These are phyloP conservation scores for Brasenia schreberi DNA, from an alignment of 164 flowering plant species.

Conservation along the genomic window DNA sequence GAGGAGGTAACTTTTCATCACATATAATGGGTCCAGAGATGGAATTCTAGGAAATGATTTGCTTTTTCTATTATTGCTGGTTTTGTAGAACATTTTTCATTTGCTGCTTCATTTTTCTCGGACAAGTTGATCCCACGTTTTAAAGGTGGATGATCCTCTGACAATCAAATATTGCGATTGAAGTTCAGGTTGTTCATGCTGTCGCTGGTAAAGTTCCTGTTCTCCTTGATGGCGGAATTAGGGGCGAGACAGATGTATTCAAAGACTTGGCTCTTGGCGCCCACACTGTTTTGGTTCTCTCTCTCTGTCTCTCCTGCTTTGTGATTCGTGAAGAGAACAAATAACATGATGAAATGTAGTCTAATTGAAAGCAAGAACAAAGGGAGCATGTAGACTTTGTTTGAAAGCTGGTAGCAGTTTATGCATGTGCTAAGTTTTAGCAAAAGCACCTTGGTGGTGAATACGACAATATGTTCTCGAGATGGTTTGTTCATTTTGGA, in stretches of 20 bases:
- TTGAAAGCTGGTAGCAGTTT: no score
- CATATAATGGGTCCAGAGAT: neutral
- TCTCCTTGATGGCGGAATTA: constrained; percentile 66
- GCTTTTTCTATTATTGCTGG: neutral
- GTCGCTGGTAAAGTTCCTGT: constrained; percentile 62
- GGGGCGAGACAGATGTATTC: constrained; percentile 79
- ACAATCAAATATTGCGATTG: neutral
- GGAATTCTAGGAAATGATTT: neutral
- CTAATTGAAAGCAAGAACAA: neutral
- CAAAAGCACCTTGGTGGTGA: no score
- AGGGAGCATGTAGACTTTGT: neutral
- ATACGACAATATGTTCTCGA: no score
- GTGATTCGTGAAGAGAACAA: no score
- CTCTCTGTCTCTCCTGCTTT: neutral
- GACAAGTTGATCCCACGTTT: neutral
- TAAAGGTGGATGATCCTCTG: neutral
- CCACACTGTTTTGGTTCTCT: constrained; percentile 55
- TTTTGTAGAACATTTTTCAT: neutral
- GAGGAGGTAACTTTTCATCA: constrained; percentile 44
- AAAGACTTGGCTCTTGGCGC: constrained; percentile 94
- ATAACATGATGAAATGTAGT: neutral
- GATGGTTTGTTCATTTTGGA: no score
- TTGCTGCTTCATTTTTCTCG: neutral
- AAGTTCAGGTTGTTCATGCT: constrained; percentile 46
- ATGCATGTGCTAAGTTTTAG: no score